These are phyloP conservation scores for Elongisporangium anandrum DNA, from an alignment of 352 stramenopile species.

Conservation along the genomic window DNA sequence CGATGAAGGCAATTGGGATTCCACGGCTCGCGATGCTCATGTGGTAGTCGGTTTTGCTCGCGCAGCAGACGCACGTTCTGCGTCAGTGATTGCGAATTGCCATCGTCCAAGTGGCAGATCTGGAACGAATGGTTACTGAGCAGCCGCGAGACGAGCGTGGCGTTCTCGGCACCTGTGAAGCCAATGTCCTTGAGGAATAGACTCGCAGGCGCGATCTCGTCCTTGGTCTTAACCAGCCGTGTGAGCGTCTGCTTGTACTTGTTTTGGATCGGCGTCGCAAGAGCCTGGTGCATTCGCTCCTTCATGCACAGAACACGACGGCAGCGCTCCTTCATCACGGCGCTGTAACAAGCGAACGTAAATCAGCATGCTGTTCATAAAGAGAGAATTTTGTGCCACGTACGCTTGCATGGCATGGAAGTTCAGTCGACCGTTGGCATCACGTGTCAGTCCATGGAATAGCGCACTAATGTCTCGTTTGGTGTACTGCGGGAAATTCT, in stretches of 20 bases:
- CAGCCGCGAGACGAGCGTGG: constrained; percentile 53
- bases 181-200: constrained; percentile 78
- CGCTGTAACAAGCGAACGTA: constrained; percentile 7
- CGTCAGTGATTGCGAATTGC: constrained; percentile 71
- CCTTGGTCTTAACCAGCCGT: constrained; percentile 24
- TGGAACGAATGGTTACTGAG: constrained; percentile 76
- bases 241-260: constrained; percentile 38
- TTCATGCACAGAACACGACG: constrained; percentile 73
- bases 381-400: not conserved
- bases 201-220: constrained; percentile 48
- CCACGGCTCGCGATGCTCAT: constrained; percentile 27
- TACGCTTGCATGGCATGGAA: constrained; percentile 80
- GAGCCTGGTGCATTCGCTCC: constrained; percentile 42
- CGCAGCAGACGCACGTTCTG: constrained; percentile 82
- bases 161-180: constrained; percentile 66
- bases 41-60: constrained; percentile 18
- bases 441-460: constrained; percentile 37
- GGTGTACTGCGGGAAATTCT: constrained; percentile 63
- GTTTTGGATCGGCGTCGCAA: constrained; percentile 48
- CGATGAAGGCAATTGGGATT: constrained; percentile 27
- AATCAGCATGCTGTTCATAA: not conserved
- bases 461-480: constrained; percentile 54
- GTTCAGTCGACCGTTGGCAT: constrained; percentile 36
- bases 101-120: constrained; percentile 81
- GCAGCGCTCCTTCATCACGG: constrained; percentile 51